Evolutionary conservation across 2,329 filamentous ascomycete species (phyloP).

Genomic region (Hirsutella minnesotensis): DNA sequence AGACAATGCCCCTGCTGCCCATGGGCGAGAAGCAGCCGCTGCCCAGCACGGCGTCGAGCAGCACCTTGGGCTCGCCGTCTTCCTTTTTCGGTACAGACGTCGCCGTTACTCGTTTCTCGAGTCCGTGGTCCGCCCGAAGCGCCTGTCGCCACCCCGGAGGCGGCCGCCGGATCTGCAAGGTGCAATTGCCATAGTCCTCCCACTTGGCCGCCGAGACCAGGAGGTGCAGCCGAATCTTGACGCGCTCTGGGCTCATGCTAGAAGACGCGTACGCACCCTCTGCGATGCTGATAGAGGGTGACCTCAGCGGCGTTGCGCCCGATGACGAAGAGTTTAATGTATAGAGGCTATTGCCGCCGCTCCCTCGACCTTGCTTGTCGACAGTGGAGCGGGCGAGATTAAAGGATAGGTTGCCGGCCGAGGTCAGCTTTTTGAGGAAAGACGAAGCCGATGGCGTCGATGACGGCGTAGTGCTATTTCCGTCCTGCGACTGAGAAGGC

Average conservation of each 20-base stretch:
- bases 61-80: conserved; percentile 38
- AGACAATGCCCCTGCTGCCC: conserved; percentile 74
- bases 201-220: conserved; percentile 69
- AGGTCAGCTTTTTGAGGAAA: conserved; percentile 68
- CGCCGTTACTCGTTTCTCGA: conserved; percentile 80
- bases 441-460: conserved; percentile 59
- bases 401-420: conserved; percentile 58
- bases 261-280: conserved; percentile 40
- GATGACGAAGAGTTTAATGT: conserved; percentile 42
- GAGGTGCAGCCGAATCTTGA: conserved; percentile 77
- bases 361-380: conserved; percentile 38
- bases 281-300: conserved; percentile 44
- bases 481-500: conserved; percentile 58
- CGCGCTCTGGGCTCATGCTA: conserved; percentile 54
- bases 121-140: conserved; percentile 47
- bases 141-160: conserved; percentile 48
- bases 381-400: conserved; percentile 75
- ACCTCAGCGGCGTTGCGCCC: conserved; percentile 37
- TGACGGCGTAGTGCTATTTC: conserved; percentile 51
- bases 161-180: conserved; percentile 72
- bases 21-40: conserved; percentile 78
- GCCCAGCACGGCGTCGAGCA: conserved; percentile 75
- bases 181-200: conserved; percentile 81
- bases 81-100: conserved; percentile 55
- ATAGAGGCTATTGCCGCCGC: conserved; percentile 48